Evolutionary conservation across 345 rosid species (phyloP).

Genomic region (Jatropha curcas): DNA sequence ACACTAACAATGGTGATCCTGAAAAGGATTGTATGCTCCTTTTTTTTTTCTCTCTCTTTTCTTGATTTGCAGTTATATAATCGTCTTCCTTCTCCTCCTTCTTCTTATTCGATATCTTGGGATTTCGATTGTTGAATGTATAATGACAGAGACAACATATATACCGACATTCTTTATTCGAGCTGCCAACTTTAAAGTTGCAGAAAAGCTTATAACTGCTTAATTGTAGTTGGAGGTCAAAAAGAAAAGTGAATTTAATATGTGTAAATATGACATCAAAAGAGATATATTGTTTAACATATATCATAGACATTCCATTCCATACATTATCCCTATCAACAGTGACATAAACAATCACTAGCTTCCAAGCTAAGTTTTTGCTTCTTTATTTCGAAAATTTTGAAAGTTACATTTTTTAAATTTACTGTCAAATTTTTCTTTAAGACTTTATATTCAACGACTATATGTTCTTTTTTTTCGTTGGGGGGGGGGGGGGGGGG

Average conservation of each 20-base stretch:
- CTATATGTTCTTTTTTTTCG: no score
- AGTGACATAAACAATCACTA: background rate
- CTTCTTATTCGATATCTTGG: background rate
- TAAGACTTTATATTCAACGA: no score
- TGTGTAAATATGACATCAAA: conserved; percentile 7
- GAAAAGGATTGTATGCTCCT: background rate
- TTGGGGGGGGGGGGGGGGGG: no score
- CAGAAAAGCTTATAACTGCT: background rate
- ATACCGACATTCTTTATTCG: background rate
- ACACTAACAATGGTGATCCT: background rate
- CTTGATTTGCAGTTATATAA: background rate
- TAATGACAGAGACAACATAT: background rate
- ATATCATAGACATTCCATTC: background rate
- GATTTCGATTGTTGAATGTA: background rate
- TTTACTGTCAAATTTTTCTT: no score
- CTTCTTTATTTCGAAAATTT: background rate
- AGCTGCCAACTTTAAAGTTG: background rate
- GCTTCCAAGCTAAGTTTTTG: conserved; percentile 19
- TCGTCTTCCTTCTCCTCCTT: background rate
- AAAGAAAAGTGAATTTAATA: background rate
- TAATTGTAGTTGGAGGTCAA: conserved; percentile 4
- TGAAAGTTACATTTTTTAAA: background rate
- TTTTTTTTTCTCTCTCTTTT: background rate
- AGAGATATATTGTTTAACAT: conserved; percentile 2
- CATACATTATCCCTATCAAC: background rate